A percentile compares a stretch with the other conserved stretches of the same genome.
Conservation (phyloP, 2,329 filamentous ascomycete genomes). For the Fusarium lateritium region DNA sequence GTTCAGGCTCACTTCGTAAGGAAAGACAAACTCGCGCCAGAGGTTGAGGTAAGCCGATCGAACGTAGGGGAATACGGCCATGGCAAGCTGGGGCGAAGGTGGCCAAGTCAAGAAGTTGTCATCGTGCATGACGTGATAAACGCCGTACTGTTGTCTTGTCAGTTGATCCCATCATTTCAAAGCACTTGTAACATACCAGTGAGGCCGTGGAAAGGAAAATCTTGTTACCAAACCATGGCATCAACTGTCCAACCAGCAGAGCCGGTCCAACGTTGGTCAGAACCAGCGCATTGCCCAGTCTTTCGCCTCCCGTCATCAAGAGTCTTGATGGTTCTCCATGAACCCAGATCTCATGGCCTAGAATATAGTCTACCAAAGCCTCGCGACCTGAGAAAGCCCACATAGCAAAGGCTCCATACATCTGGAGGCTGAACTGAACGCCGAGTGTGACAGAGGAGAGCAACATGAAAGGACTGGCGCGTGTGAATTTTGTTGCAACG, state of each 20-base stretch:
- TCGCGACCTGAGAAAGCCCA: slow-evolving; percentile 67
- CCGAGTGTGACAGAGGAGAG: slow-evolving; percentile 69
- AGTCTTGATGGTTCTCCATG: slow-evolving; percentile 46
- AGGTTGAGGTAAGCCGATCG: slow-evolving; percentile 62
- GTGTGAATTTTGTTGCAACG: slow-evolving; percentile 68
- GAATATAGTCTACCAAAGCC: slow-evolving; percentile 59
- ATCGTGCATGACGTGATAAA: slow-evolving; percentile 61
- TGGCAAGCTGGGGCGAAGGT: slow-evolving; percentile 66
- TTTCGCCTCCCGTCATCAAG: slow-evolving; percentile 49
- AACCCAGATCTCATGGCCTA: slow-evolving; percentile 52
- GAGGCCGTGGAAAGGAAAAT: slow-evolving; percentile 60
- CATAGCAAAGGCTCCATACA: slow-evolving; percentile 67
- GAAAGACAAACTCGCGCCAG: slow-evolving; percentile 62
- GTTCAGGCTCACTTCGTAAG: slow-evolving; percentile 65
- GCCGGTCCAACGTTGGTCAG: slow-evolving; percentile 64
- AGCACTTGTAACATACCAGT: slow-evolving; percentile 53
- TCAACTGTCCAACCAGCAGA: slow-evolving; percentile 60
- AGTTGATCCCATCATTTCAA: background rate
- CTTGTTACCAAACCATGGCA: slow-evolving; percentile 60
- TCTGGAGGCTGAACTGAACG: slow-evolving; percentile 65
- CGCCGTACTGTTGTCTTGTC: slow-evolving; percentile 60
- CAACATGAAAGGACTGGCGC: slow-evolving; percentile 74
- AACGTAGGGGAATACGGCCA: slow-evolving; percentile 65
- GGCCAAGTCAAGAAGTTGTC: slow-evolving; percentile 67
- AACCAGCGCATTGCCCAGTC: slow-evolving; percentile 53